Conservation (phyloP, 805 yeast genomes). For the Candida orba region DNA sequence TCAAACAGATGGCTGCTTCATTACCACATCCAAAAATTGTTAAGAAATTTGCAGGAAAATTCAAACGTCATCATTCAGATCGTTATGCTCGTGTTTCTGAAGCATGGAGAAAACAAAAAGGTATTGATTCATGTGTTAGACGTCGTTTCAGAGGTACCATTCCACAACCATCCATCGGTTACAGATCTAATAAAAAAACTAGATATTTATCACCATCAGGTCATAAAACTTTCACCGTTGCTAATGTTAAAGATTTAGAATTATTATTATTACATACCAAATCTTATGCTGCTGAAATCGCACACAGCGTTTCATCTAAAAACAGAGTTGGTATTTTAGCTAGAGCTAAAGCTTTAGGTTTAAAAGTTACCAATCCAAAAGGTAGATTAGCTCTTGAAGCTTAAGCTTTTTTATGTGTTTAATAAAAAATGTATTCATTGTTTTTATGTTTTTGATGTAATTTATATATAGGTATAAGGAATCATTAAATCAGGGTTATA, state of each 20-base stretch:
- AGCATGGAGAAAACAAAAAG: constrained; percentile 99
- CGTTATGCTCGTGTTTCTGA: constrained; percentile 97
- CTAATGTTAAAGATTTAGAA: constrained; percentile 91
- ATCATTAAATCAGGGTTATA: no score
- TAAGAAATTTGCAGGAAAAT: constrained; percentile 97
- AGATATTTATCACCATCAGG: constrained; percentile 94
- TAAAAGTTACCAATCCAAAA: constrained; percentile 98
- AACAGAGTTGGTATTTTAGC: constrained; percentile 95
- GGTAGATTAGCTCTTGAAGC: constrained; percentile 98
- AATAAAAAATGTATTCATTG: background rate
- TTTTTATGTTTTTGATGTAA: no score
- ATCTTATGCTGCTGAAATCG: constrained; percentile 99
- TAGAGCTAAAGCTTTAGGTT: constrained; percentile 97
- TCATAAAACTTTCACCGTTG: constrained; percentile 93
- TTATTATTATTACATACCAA: constrained; percentile 93
- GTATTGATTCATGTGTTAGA: constrained; percentile 99
- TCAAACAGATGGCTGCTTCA: constrained; percentile 88
- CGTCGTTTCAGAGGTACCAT: constrained; percentile 99
- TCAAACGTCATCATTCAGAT: constrained; percentile 99
- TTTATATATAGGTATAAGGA: no score
- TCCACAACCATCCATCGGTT: constrained; percentile 99
- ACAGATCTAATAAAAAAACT: constrained; percentile 99
- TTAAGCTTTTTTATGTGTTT: constrained; percentile 34
- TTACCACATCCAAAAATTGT: constrained; percentile 98
- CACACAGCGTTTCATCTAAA: constrained; percentile 96